Conservation (phyloP, 257 asterid genomes). For the Nicotiana obtusifolia region DNA sequence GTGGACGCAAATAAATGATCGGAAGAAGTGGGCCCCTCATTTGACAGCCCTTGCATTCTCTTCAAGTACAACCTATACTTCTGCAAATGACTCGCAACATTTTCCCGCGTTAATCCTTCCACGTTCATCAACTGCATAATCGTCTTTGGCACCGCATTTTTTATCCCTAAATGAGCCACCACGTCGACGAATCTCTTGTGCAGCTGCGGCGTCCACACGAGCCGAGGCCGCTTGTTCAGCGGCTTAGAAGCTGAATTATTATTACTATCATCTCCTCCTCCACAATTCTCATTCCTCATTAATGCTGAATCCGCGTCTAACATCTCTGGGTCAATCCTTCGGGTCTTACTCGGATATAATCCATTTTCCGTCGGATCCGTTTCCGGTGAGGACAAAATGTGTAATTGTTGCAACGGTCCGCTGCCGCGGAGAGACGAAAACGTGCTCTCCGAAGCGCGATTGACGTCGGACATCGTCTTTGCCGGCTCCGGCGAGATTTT, state of each 20-base stretch:
- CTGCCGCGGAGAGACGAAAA: slow-evolving; percentile 4
- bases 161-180: slow-evolving; percentile 24
- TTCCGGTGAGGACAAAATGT: neutral
- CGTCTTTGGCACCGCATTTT: slow-evolving; percentile 28
- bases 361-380: slow-evolving; percentile 17
- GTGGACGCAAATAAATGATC: slow-evolving; percentile 20
- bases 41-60: slow-evolving; percentile 26
- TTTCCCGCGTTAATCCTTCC: slow-evolving; percentile 25
- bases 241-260: slow-evolving; percentile 2
- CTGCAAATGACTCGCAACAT: slow-evolving; percentile 31
- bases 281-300: neutral
- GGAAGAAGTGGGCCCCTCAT: slow-evolving; percentile 16
- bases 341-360: slow-evolving; percentile 16
- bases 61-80: slow-evolving; percentile 26
- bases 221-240: slow-evolving; percentile 15
- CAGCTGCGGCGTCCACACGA: slow-evolving; percentile 32
- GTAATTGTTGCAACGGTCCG: slow-evolving; percentile 7
- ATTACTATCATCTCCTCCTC: neutral
- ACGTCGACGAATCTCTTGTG: slow-evolving; percentile 28
- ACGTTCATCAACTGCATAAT: slow-evolving; percentile 31
- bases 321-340: slow-evolving; percentile 13
- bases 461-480: slow-evolving; percentile 17
- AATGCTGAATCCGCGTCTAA: slow-evolving; percentile 14
- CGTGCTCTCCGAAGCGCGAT: slow-evolving; percentile 20
- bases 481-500: slow-evolving; percentile 18